Evolutionary conservation across 345 rosid genomes (phyloP), one percentile per base, ranked within the genome.

Genomic region (Brassica incana): DNA sequence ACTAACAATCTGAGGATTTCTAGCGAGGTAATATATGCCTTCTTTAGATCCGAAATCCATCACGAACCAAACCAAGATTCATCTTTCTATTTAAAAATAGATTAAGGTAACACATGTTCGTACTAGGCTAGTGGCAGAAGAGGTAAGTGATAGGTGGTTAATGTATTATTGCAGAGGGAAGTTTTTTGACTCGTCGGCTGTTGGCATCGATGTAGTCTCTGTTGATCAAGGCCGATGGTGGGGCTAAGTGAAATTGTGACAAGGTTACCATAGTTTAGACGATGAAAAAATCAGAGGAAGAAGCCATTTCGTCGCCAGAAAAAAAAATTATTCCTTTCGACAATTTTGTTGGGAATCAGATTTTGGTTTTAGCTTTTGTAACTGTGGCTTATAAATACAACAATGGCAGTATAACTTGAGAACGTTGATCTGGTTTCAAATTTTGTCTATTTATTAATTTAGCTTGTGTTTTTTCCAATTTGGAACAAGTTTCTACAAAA

Each of bases 301-400:
- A 63, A 74, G 79, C 71, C 83, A 80, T 80, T 74, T 61, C 72
- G 56, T 67, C 71, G 27, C 9, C 73, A 62, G 61, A 18, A 73
- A 18, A 9, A 3, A 3, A 8, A 6, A 35, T 45, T 67, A 9
- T 69, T 62, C 54, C 59, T 68, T 71, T 61, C 6, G 4, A 52
- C 66, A 65, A 71, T 67, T 23, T 23, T 29, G 1, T 56, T 9
- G 30, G 61, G 36, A n/a, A 15, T 40, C 62, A 16, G 63, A 72
- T 58, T 78, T 78, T 78, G 33, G 73, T 56, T 72, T 72, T 66
- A 8, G 61, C 82, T 67, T 67, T 56, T 40, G 50, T 56, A 15
- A 65, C 36, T 72, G 27, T 35, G 0, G 16, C 0, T 29, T 6
- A 67, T 73, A 72, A 72, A 65, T 59, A 73, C 32, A 61, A 23